phyloP scores from a whole-genome alignment of 2,329 filamentous ascomycete genomes.

The Geoglossum cookeanum region DNA sequence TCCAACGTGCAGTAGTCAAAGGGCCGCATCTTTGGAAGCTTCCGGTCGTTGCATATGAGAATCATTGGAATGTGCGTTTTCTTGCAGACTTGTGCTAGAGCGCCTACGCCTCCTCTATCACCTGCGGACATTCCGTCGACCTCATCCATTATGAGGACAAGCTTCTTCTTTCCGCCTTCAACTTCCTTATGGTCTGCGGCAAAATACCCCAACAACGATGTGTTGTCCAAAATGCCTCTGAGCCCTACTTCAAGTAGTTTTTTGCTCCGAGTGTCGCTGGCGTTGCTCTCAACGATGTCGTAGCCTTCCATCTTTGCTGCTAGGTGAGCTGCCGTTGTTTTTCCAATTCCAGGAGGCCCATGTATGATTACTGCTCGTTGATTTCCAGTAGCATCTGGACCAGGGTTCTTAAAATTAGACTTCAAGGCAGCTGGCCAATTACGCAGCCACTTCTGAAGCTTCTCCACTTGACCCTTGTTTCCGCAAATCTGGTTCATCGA shows the following conservation, averaged over 20 bases:
- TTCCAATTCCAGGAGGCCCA: conserved; percentile 88
- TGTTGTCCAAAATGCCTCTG: conserved; percentile 84
- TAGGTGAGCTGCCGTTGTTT: conserved; percentile 90
- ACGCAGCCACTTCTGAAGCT: conserved; percentile 70
- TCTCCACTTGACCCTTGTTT: conserved; percentile 80
- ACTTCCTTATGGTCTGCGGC: conserved; percentile 65
- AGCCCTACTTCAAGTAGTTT: conserved; percentile 79
- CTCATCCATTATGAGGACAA: conserved; percentile 96
- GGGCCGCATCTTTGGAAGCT: conserved; percentile 90
- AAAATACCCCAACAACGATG: conserved; percentile 80
- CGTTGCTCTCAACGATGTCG: conserved; percentile 87
- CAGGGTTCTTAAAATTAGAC: conserved; percentile 62
- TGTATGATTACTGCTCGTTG: conserved; percentile 88
- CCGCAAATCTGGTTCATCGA: conserved; percentile 78
- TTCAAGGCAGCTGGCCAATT: conserved; percentile 65
- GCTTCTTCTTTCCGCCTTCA: conserved; percentile 68
- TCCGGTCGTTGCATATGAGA: conserved; percentile 91
- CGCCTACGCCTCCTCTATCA: conserved; percentile 87
- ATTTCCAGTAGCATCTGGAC: conserved; percentile 64
- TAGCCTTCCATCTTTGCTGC: conserved; percentile 85
- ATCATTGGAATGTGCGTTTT: conserved; percentile 92
- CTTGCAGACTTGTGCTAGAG: conserved; percentile 82
- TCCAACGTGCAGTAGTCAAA: conserved; percentile 79
- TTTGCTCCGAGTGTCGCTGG: conserved; percentile 89
- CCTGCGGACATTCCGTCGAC: conserved; percentile 98